A percentile compares a stretch with the other conserved stretches of the same genome.
These are phyloP conservation scores for Globisporangium ultimum DNA, from an alignment of 352 stramenopile genomes.

Conservation along the genomic window DNA sequence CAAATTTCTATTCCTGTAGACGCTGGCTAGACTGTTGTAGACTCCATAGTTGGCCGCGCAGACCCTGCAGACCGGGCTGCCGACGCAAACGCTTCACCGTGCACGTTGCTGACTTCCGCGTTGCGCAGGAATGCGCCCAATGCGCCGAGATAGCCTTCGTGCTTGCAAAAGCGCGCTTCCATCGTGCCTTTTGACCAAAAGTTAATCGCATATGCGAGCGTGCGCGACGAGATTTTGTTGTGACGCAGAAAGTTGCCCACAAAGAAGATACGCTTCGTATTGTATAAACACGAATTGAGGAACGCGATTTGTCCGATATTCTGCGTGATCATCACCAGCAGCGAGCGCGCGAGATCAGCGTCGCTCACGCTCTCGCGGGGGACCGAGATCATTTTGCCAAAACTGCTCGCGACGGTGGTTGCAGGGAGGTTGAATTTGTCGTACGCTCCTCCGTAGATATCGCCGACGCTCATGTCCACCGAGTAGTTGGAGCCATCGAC, in stretches of 20 bases:
- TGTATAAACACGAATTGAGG: conserved; percentile 97
- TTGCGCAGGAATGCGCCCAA: conserved; percentile 96
- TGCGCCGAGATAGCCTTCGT: conserved; percentile 98
- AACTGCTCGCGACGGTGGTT: conserved; percentile 95
- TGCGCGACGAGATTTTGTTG: conserved; percentile 94
- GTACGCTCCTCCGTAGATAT: conserved; percentile 98
- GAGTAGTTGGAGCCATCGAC: conserved; percentile 77
- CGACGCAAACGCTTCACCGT: conserved; percentile 61
- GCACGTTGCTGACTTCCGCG: conserved; percentile 62
- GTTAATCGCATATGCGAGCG: conserved; percentile 95
- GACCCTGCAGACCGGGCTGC: conserved; percentile 24
- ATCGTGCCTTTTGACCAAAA: conserved; percentile 97
- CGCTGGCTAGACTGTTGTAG: not conserved
- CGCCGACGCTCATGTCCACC: conserved; percentile 97
- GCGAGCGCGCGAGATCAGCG: conserved; percentile 93
- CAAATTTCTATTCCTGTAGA: not conserved
- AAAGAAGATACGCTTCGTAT: conserved; percentile 97
- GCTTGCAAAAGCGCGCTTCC: conserved; percentile 93
- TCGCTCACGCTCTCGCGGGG: conserved; percentile 80
- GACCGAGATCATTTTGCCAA: conserved; percentile 89
- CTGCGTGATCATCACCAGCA: conserved; percentile 99
- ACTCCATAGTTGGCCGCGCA: conserved; percentile 4
- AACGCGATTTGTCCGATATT: conserved; percentile 98
- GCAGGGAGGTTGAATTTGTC: conserved; percentile 91
- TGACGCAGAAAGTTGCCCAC: conserved; percentile 97